phyloP scores from a whole-genome alignment of 177 flowering plant genomes.

The Telopea speciosissima region DNA sequence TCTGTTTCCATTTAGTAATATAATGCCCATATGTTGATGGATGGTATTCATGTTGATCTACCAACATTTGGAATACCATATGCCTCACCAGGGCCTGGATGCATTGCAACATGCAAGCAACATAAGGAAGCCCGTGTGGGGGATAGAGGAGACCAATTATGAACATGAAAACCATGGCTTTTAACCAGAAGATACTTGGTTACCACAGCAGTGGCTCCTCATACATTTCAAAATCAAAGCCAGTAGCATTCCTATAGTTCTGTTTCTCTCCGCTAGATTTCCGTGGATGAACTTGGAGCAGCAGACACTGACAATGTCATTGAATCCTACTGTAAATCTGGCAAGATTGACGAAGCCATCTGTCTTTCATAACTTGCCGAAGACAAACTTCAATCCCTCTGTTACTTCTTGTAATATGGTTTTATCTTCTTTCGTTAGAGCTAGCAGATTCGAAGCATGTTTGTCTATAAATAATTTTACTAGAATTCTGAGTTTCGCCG shows the following conservation, averaged over 20 bases:
- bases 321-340: conserved; percentile 13
- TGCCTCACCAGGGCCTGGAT: too few species aligned
- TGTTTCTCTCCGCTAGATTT: conserved; percentile 8
- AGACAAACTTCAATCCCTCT: conserved; percentile 11
- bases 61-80: too few species aligned
- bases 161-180: too few species aligned
- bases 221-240: neutral
- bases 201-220: too few species aligned
- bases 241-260: neutral
- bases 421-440: conserved; percentile 7
- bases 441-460: conserved; percentile 7
- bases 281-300: conserved; percentile 1
- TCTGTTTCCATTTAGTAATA: too few species aligned
- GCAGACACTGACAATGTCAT: conserved; percentile 6
- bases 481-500: conserved; percentile 3
- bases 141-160: too few species aligned
- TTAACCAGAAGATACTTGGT: too few species aligned
- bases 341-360: conserved; percentile 14
- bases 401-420: conserved; percentile 13
- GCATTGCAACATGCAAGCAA: too few species aligned
- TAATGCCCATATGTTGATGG: too few species aligned
- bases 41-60: too few species aligned
- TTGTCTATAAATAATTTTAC: conserved; percentile 9
- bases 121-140: too few species aligned
- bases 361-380: conserved; percentile 5